Percentiles rank a stretch among this genome's conserved stretches.
These are phyloP conservation scores for Fistulinella cinereoalba DNA, from an alignment of 1,284 basidiomycete genomes.

Conservation along the genomic window DNA sequence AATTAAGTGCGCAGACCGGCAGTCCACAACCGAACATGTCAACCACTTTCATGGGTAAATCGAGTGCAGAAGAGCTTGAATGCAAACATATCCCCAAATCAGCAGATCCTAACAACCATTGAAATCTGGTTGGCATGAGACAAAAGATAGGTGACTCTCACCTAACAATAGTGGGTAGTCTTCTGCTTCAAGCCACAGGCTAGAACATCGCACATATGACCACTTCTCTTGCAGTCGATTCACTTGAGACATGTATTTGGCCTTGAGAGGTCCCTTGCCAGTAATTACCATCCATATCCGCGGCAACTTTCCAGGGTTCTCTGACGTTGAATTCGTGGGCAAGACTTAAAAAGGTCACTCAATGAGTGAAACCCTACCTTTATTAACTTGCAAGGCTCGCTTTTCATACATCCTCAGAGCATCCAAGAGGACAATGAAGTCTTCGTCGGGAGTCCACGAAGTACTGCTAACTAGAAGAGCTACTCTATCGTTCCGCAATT, in stretches of 20 bases:
- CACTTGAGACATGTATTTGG: slow-evolving; percentile 69
- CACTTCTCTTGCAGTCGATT: slow-evolving; percentile 62
- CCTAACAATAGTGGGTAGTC: slow-evolving; percentile 86
- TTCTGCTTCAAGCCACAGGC: slow-evolving; percentile 83
- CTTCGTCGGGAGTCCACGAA: slow-evolving; percentile 97
- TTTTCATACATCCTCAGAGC: slow-evolving; percentile 72
- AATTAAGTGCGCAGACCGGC: slow-evolving; percentile 89
- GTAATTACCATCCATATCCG: slow-evolving; percentile 85
- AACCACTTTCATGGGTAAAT: slow-evolving; percentile 99
- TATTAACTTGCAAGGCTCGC: slow-evolving; percentile 44
- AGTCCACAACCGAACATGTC: slow-evolving; percentile 98
- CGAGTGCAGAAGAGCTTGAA: slow-evolving; percentile 84
- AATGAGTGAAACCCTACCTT: slow-evolving; percentile 6
- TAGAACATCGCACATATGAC: slow-evolving; percentile 81
- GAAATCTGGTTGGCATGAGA: slow-evolving; percentile 1
- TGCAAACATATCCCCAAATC: slow-evolving; percentile 93
- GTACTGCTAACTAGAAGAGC: slow-evolving; percentile 91
- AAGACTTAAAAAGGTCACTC: background rate
- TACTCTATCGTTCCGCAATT: slow-evolving; percentile 66
- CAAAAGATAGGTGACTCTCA: slow-evolving; percentile 32
- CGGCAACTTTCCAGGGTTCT: slow-evolving; percentile 49
- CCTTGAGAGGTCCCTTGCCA: slow-evolving; percentile 83
- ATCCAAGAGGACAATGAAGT: slow-evolving; percentile 81
- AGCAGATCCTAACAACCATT: slow-evolving; percentile 65
- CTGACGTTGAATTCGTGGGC: too few relatives aligned